Evolutionary conservation across 129 eudicot species (phyloP).

Genomic region (Silybum marianum): DNA sequence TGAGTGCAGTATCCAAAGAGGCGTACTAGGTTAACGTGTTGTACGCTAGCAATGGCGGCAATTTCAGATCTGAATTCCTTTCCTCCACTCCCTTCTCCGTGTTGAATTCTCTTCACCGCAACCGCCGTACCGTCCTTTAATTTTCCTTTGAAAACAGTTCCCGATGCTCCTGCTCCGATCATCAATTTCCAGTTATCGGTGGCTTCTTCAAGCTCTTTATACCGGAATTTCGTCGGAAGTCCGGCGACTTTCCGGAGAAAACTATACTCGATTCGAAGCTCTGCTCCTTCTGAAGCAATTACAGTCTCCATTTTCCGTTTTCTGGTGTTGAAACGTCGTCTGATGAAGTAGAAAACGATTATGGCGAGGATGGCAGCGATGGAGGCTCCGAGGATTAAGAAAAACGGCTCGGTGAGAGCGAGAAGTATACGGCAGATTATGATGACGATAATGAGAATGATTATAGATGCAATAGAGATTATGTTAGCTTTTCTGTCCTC

Average conservation of each 20-base stretch:
- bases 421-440: constrained; percentile 47
- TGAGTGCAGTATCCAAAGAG: constrained; percentile 58
- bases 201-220: constrained; percentile 66
- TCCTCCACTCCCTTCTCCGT: constrained; percentile 56
- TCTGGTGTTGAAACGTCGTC: constrained; percentile 30
- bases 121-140: constrained; percentile 62
- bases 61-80: constrained; percentile 79
- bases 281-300: constrained; percentile 55
- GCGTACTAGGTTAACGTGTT: constrained; percentile 69
- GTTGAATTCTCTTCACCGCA: constrained; percentile 74
- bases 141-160: constrained; percentile 58
- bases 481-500: constrained; percentile 57
- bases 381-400: constrained; percentile 55
- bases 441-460: constrained; percentile 36
- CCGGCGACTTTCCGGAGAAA: constrained; percentile 85
- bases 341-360: constrained; percentile 25
- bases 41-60: constrained; percentile 75
- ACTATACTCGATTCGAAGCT: constrained; percentile 78
- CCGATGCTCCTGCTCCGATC: constrained; percentile 73
- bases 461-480: constrained; percentile 38
- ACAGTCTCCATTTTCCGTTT: constrained; percentile 40
- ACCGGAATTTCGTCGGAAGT: constrained; percentile 62
- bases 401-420: constrained; percentile 47
- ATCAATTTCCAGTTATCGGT: constrained; percentile 54
- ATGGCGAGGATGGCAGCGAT: constrained; percentile 63